These are phyloP conservation scores for Dryas drummondii DNA, from an alignment of 306 rosid genomes.

Conservation along the genomic window DNA sequence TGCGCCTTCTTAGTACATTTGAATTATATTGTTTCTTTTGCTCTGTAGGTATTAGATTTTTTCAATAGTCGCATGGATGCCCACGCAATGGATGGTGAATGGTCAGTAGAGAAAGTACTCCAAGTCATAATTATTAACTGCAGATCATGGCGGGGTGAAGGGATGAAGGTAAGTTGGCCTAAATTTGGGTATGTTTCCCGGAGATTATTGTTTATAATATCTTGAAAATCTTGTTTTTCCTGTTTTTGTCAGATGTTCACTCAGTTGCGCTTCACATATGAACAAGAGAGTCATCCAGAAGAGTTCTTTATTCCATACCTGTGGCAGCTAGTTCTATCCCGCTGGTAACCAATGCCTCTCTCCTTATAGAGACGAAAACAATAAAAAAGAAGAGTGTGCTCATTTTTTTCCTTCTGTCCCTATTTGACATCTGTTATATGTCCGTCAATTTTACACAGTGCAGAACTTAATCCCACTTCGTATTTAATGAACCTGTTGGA, in stretches of 20 bases:
- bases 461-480: not conserved
- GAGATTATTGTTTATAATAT: not conserved
- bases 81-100: constrained; percentile 72
- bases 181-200: constrained; percentile 9
- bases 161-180: constrained; percentile 74
- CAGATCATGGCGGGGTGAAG: constrained; percentile 98
- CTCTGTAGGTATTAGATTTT: constrained; percentile 85
- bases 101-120: constrained; percentile 91
- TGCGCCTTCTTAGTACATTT: constrained; percentile 11
- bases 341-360: constrained; percentile 50
- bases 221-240: constrained; percentile 8
- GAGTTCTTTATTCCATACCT: constrained; percentile 95
- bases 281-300: constrained; percentile 97
- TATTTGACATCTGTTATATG: not conserved
- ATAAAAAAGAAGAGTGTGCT: not conserved
- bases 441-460: not conserved
- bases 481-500: not conserved
- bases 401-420: not conserved
- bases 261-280: constrained; percentile 93
- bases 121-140: constrained; percentile 84
- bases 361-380: not conserved
- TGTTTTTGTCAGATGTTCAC: constrained; percentile 71
- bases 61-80: constrained; percentile 98
- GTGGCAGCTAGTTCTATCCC: constrained; percentile 92
- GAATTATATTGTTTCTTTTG: constrained; percentile 18